Conservation (phyloP, 2,329 filamentous ascomycete genomes). For the Botrytis hyacinthi region DNA sequence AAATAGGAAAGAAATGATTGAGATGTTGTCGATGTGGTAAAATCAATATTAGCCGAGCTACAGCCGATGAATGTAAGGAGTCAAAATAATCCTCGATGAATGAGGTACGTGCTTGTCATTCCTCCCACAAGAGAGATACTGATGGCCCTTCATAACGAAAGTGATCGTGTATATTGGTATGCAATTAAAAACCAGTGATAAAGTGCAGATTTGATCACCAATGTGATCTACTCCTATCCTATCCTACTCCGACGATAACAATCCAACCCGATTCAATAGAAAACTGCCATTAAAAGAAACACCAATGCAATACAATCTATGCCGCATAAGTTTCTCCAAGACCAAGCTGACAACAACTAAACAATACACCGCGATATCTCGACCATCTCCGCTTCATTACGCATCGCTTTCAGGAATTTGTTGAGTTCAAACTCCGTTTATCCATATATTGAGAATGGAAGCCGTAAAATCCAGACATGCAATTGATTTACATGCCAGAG, state of each 20-base stretch:
- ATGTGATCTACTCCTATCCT: neutral
- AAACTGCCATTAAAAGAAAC: neutral
- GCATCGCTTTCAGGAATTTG: no score
- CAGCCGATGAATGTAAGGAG: neutral
- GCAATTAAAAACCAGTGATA: neutral
- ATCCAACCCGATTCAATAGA: neutral
- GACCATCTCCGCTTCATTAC: neutral
- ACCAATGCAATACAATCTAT: neutral
- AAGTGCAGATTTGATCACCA: neutral
- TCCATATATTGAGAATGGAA: neutral
- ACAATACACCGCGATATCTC: neutral
- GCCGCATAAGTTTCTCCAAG: neutral
- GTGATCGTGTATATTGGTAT: neutral
- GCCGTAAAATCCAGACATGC: neutral
- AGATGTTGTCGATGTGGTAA: neutral
- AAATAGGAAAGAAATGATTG: neutral
- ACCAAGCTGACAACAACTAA: neutral
- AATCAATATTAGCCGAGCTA: neutral
- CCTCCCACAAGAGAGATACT: neutral
- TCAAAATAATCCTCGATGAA: neutral
- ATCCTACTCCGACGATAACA: neutral
- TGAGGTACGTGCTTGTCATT: neutral
- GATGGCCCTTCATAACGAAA: no score
- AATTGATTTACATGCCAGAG: neutral
- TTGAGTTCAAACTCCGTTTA: neutral